Base-by-base conservation (phyloP, 1,284 basidiomycete genomes). In the Filobasidium uniguttulatum region DNA sequence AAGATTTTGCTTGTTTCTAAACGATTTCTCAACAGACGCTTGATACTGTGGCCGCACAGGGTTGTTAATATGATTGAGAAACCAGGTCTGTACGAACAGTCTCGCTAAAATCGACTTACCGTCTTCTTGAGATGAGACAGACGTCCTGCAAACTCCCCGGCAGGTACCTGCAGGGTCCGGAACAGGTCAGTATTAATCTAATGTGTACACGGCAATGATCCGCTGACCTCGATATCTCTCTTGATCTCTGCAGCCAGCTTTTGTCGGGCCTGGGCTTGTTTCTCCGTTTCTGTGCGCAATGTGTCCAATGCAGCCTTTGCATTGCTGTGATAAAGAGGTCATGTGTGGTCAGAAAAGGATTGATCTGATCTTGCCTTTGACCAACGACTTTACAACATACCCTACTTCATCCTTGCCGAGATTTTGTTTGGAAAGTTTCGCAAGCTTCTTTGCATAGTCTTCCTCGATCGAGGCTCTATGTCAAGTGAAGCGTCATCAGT, bases 361-460 rank as follows among this genome's bases (percentile, higher is more conserved):
- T 29, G 19, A 15, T 6, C 17, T n/a, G 6, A 15, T n/a, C 17
- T 23, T 36, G 31, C 12, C 15, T 19, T 19, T 12, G 17, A 29
- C 26, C 40, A 3, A 74, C n/a, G n/a, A n/a, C n/a, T n/a, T n/a
- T n/a, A n/a, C n/a, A n/a, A n/a, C 80, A 59, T 61, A 86, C 82
- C 88, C 91, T 55, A 91, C 86, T 71, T 98, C 93, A 66, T 93
- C 87, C 59, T 76, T 77, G 22, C 91, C 90, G 20, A 96, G 70
- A 1, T 77, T 61, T 52, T 74, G 64, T 68, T 87, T 93, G 26
- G 88, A 76, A 22, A 98, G 74, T 67, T 86, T 90, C 20, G 77
- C 72, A 9, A 99, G 64, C 31, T 83, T 78, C 70, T 90, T 91
- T 2, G 91, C 82, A 62, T 97, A 97, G 29, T 97, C 93, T 58